phyloP scores from a whole-genome alignment of 2,329 filamentous ascomycete genomes.

The Aspergillus glaucus region DNA sequence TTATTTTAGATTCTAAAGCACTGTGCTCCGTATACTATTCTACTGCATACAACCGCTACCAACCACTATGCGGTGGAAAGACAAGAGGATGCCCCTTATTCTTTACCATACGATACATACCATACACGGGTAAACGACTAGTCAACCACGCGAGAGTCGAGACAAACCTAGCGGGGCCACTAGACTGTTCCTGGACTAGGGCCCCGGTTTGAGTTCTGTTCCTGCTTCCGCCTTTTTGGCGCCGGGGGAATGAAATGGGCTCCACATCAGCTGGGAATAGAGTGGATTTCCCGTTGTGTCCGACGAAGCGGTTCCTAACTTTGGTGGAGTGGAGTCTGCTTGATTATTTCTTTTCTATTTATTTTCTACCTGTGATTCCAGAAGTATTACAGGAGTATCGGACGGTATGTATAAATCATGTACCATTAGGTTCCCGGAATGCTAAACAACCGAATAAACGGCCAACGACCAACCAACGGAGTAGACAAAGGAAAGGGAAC shows the following conservation, averaged over 20 bases:
- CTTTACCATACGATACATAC: not conserved
- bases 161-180: not conserved
- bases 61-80: not conserved
- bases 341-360: constrained; percentile 5
- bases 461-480: not conserved
- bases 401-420: not conserved
- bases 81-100: not conserved
- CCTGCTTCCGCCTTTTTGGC: not conserved
- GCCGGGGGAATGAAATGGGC: not conserved
- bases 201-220: not conserved
- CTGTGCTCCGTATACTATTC: not conserved
- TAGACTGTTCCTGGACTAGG: not conserved
- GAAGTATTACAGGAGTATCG: not conserved
- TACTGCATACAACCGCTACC: not conserved
- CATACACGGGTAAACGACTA: not conserved
- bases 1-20: too few relatives aligned
- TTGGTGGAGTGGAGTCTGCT: constrained; percentile 16
- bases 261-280: not conserved
- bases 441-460: not conserved
- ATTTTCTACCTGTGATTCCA: constrained; percentile 7
- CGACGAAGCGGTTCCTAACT: constrained; percentile 28
- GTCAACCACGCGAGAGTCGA: not conserved
- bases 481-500: not conserved
- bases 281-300: constrained; percentile 8
- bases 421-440: not conserved